phyloP scores from a whole-genome alignment of 495 filamentous ascomycete genomes.

The Glarea lozoyensis region DNA sequence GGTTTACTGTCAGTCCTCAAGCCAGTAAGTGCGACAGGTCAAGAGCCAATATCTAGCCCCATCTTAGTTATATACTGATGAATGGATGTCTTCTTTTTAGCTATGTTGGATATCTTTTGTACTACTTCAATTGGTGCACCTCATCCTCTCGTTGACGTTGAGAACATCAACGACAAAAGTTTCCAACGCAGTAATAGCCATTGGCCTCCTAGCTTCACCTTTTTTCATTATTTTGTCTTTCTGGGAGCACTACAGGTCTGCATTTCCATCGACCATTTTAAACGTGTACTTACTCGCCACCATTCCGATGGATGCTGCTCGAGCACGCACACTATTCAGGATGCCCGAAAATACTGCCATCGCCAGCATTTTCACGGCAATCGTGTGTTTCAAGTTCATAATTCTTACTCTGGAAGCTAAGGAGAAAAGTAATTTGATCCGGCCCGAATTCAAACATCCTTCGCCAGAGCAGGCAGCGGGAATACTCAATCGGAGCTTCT shows the following conservation, averaged over 20 bases:
- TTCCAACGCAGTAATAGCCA: not conserved
- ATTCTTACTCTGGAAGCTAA: slow-evolving; percentile 43
- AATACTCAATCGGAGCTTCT: slow-evolving; percentile 24
- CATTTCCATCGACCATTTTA: slow-evolving; percentile 42
- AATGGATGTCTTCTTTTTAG: not conserved
- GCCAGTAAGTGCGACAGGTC: not conserved
- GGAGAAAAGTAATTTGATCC: slow-evolving; percentile 45
- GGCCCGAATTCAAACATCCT: slow-evolving; percentile 32
- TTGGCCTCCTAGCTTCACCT: slow-evolving; percentile 16
- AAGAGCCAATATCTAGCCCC: not conserved
- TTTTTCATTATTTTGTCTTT: slow-evolving; percentile 18
- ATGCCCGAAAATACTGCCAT: not conserved
- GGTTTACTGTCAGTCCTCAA: not conserved
- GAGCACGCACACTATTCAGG: slow-evolving; percentile 31
- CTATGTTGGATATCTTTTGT: not conserved
- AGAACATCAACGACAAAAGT: not conserved
- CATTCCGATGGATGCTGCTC: slow-evolving; percentile 44
- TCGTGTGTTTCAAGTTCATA: slow-evolving; percentile 18
- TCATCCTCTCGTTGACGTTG: not conserved
- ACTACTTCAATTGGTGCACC: not conserved
- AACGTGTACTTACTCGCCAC: slow-evolving; percentile 50
- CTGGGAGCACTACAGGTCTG: slow-evolving; percentile 24
- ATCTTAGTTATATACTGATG: not conserved
- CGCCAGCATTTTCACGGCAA: slow-evolving; percentile 19
- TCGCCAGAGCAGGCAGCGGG: slow-evolving; percentile 23